Conservation (phyloP, 1,284 basidiomycete genomes). For the Coniferiporia sulphurascens region DNA sequence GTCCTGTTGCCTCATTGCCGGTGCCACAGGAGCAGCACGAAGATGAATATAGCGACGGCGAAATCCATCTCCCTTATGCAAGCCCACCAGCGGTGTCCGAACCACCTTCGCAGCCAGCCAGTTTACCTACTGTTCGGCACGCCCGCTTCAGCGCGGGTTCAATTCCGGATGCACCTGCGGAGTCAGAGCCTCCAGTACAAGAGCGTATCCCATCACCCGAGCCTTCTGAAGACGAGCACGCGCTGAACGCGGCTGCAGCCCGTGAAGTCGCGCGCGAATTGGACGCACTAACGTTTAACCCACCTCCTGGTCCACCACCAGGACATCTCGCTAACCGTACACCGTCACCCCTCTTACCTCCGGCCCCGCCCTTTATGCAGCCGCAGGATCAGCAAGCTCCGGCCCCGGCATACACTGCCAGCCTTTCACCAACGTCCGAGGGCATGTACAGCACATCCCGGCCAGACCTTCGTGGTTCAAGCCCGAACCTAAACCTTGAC, state of each 20-base stretch:
- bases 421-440: slow-evolving; percentile 1
- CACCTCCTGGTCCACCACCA: slow-evolving; percentile 25
- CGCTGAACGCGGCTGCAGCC: slow-evolving; percentile 58
- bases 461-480: slow-evolving; percentile 5
- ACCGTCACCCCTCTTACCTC: slow-evolving; percentile 26
- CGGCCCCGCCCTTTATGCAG: slow-evolving; percentile 28
- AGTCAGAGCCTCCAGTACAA: not conserved
- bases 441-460: slow-evolving; percentile 3
- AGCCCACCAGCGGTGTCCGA: not conserved
- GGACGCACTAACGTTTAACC: slow-evolving; percentile 47
- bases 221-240: slow-evolving; percentile 33
- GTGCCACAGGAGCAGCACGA: not conserved
- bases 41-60: slow-evolving; percentile 6
- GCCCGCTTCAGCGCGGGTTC: not conserved
- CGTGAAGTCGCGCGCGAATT: slow-evolving; percentile 61
- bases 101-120: not conserved
- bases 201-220: slow-evolving; percentile 28
- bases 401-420: slow-evolving; percentile 17
- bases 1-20: not conserved
- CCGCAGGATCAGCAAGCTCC: slow-evolving; percentile 16
- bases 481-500: slow-evolving; percentile 6
- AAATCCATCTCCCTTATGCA: slow-evolving; percentile 17
- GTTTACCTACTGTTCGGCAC: not conserved
- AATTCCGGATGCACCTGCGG: not conserved
- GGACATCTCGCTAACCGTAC: slow-evolving; percentile 13